phyloP scores from a whole-genome alignment of 495 filamentous ascomycete species.

The Penicillium lagena region DNA sequence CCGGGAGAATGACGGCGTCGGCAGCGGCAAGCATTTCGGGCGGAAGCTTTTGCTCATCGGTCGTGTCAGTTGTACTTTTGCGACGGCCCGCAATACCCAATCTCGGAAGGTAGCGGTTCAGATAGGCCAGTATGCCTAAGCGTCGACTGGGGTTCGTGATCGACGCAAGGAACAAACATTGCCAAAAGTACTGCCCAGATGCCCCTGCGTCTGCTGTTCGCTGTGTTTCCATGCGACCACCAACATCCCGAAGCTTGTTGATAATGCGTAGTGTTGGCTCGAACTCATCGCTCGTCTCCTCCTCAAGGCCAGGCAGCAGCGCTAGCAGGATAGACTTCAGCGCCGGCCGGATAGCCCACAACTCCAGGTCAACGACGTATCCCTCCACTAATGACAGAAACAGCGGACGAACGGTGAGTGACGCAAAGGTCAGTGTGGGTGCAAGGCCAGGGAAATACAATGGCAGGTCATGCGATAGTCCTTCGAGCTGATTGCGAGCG shows the following conservation, averaged over 20 bases:
- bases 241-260: conserved; percentile 66
- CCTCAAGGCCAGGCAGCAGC: conserved; percentile 84
- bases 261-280: conserved; percentile 75
- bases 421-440: conserved; percentile 86
- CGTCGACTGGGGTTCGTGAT: conserved; percentile 82
- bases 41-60: conserved; percentile 14
- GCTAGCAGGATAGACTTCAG: conserved; percentile 83
- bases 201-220: conserved; percentile 42
- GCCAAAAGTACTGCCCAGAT: conserved; percentile 91
- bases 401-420: conserved; percentile 74
- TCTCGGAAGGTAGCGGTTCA: conserved; percentile 72
- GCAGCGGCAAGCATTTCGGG: conserved; percentile 40
- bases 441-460: conserved; percentile 87
- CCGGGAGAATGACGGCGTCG: conserved; percentile 78
- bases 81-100: conserved; percentile 44
- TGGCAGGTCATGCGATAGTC: conserved; percentile 70
- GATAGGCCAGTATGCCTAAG: conserved; percentile 79
- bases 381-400: conserved; percentile 81
- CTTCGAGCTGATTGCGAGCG: conserved; percentile 45
- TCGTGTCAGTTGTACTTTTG: conserved; percentile 21
- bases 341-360: conserved; percentile 68
- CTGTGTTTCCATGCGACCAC: conserved; percentile 43
- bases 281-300: conserved; percentile 95
- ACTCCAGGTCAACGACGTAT: conserved; percentile 66
- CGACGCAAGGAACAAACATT: conserved; percentile 89